phyloP scores from a whole-genome alignment of 2,329 filamentous ascomycete genomes.

The Monilinia aucupariae region DNA sequence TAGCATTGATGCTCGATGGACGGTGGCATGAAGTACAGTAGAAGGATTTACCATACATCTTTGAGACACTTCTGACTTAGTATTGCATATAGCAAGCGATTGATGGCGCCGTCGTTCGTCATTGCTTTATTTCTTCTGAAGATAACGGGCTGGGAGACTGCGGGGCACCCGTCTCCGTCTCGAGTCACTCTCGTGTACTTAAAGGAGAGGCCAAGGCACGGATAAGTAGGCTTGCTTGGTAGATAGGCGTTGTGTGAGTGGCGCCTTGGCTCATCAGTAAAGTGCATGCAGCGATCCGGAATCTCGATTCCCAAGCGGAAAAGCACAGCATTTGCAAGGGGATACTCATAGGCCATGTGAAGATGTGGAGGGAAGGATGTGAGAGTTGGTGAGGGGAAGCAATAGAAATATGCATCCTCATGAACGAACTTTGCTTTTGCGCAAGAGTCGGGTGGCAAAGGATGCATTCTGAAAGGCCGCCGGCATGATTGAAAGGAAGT shows the following conservation, averaged over 20 bases:
- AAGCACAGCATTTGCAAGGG: conserved; percentile 9
- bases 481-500: neutral
- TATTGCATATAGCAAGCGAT: conserved; percentile 50
- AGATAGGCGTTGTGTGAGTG: neutral
- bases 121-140: conserved; percentile 37
- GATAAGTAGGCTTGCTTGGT: neutral
- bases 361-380: conserved; percentile 19
- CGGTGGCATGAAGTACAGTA: neutral
- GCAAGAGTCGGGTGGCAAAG: neutral
- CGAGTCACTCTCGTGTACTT: conserved; percentile 1
- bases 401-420: conserved; percentile 3
- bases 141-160: conserved; percentile 28
- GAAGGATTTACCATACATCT: conserved; percentile 36
- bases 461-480: neutral
- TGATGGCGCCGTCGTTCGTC: conserved; percentile 45
- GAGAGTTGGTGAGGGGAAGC: conserved; percentile 12
- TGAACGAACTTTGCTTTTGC: neutral
- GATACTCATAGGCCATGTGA: conserved; percentile 25
- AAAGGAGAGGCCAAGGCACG: neutral
- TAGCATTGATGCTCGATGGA: conserved; percentile 2
- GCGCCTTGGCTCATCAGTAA: neutral
- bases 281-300: neutral
- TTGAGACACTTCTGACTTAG: conserved; percentile 51
- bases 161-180: neutral
- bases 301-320: conserved; percentile 3